A percentile compares a stretch with the other conserved stretches of the same genome.
Evolutionary conservation across 345 rosid species (phyloP).

Genomic region (Syzygium oleosum): DNA sequence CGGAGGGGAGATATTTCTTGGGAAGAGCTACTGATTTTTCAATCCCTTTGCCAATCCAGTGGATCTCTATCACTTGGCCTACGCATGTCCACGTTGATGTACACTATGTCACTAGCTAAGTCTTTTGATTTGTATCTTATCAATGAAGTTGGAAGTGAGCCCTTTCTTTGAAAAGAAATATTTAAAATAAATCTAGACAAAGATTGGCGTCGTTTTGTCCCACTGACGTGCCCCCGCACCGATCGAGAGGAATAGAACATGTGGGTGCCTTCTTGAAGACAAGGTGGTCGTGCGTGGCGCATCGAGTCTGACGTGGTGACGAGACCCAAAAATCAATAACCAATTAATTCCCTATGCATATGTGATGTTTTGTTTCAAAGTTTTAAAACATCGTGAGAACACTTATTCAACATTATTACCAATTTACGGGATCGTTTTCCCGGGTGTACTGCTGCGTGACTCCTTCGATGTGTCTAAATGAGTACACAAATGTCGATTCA

Average conservation of each 20-base stretch:
- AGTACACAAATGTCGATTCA: no score
- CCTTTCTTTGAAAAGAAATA: background rate
- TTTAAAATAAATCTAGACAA: background rate
- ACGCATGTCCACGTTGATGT: background rate
- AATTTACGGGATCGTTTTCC: no score
- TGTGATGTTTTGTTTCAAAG: no score
- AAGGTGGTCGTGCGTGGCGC: background rate
- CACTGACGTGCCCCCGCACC: background rate
- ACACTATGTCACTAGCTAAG: background rate
- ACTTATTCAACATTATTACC: no score
- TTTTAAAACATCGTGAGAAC: no score
- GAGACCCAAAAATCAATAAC: background rate
- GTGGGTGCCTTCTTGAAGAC: background rate
- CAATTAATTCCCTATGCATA: no score
- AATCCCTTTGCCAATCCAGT: background rate
- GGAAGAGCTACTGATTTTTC: background rate
- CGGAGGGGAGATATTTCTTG: background rate
- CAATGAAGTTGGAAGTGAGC: background rate
- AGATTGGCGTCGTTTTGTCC: background rate
- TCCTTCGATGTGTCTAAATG: no score
- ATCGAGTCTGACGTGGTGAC: background rate
- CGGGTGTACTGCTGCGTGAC: no score
- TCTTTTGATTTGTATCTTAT: background rate
- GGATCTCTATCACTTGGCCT: background rate
- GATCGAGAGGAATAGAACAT: background rate